Percentiles rank a stretch among this genome's conserved stretches.
phyloP scores from a whole-genome alignment of 768 basidiomycete genomes.

The Auriscalpium orientale region DNA sequence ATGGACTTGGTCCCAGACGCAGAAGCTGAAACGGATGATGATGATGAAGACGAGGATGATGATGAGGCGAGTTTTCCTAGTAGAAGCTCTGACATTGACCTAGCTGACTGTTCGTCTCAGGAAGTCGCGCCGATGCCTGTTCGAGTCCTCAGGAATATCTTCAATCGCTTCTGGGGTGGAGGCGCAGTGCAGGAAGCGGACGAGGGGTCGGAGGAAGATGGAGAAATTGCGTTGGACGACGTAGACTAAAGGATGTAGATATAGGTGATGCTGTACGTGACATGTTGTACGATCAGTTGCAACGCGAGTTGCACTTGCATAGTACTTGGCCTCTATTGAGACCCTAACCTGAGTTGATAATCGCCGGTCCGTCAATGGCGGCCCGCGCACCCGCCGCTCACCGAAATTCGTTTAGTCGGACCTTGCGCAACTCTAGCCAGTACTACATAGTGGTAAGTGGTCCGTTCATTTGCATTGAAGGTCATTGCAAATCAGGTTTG shows the following conservation, averaged over 20 bases:
- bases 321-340: no score
- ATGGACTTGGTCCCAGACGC: neutral
- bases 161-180: slow-evolving; percentile 11
- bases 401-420: no score
- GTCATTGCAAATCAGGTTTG: no score
- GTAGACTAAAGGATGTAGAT: neutral
- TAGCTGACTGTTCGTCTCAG: neutral
- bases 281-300: neutral
- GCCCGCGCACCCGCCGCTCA: no score
- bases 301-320: neutral
- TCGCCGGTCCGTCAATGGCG: no score
- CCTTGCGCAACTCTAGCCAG: no score
- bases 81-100: no score
- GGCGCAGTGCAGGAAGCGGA: slow-evolving; percentile 3
- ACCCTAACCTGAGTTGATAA: no score
- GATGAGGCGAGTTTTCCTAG: slow-evolving; percentile 2
- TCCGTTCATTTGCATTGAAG: no score
- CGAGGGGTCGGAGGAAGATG: slow-evolving; percentile 4
- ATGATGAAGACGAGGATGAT: slow-evolving; percentile 10
- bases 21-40: slow-evolving; percentile 1
- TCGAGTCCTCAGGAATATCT: slow-evolving; percentile 13
- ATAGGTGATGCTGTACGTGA: neutral
- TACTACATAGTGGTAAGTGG: no score
- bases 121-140: slow-evolving; percentile 10
- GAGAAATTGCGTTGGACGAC: neutral